Evolutionary conservation across 2,329 filamentous ascomycete species (phyloP), one percentile per base, ranked within the genome.

Genomic region (Xylaria arbuscula): DNA sequence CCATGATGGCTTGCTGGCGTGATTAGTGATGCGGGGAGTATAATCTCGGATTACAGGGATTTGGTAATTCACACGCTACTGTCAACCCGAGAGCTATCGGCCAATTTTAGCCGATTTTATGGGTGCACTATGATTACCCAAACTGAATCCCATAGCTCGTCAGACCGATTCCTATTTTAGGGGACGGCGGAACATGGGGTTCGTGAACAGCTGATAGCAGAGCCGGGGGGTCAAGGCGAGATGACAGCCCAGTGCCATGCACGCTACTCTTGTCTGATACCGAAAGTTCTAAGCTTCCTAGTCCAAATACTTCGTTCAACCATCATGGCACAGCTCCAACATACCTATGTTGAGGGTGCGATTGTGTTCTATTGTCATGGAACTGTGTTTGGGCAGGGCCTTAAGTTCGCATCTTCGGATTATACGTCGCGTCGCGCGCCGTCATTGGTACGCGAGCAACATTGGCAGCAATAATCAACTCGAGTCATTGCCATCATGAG

Each of bases 321-420:
- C 10, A 38, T 54, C 40, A 59, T 45, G 10, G 19, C 47, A 36
- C n/a, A 28, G 4, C 28, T 34, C 6, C 28, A 17, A 17, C 36
- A 15, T 7, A 5, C 40, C 2, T 55, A 34, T 36, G 2, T 8
- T n/a, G 2, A 32, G 19, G 15, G 19, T 50, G 13, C 24, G n/a
- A 13, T 40, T 34, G 28, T 7, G 13, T 19, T 28, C 7, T 10
- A 10, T 45, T 19, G 10, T 15, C 8, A 11, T n/a, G 8, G 22
- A 15, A 10, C 32, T n/a, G 22, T n/a, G 28, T n/a, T 32, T 15
- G 2, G 4, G 28, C 28, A 28, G 5, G 42, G 15, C 45, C 45
- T 55, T 19, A 13, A 32, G 22, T 53, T 57, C 36, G 53, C 24
- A 45, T 57, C 53, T 42, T 36, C 59, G 24, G 7, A 47, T 42